phyloP scores from a whole-genome alignment of 306 rosid genomes.

The Carpinus viminea region DNA sequence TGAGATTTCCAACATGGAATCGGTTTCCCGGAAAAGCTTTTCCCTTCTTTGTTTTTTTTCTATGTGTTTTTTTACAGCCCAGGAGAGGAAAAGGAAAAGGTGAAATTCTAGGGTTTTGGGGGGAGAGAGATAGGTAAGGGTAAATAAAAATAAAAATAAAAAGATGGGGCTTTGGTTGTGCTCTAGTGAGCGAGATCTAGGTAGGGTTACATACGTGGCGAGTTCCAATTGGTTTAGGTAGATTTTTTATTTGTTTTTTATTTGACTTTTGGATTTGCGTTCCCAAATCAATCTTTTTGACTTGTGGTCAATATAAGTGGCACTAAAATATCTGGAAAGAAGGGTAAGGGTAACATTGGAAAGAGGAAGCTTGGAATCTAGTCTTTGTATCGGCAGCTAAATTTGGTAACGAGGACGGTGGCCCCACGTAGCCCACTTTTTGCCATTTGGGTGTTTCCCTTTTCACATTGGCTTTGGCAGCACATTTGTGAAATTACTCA shows the following conservation, averaged over 20 bases:
- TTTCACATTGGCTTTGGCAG: conserved; percentile 12
- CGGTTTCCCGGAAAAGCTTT: conserved; percentile 20
- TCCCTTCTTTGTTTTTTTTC: neutral
- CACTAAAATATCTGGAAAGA: neutral
- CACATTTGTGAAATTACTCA: neutral
- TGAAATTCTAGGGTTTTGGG: conserved; percentile 13
- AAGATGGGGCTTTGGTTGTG: conserved; percentile 7
- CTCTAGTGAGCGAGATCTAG: conserved; percentile 33
- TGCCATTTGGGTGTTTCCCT: conserved; percentile 25
- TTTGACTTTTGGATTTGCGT: conserved; percentile 29
- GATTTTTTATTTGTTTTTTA: conserved; percentile 13
- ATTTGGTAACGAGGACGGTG: conserved; percentile 20
- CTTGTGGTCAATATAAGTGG: conserved; percentile 43
- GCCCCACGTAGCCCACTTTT: conserved; percentile 21
- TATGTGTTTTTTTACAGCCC: conserved; percentile 45
- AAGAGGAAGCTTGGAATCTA: neutral
- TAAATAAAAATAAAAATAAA: conserved; percentile 14
- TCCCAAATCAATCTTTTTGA: conserved; percentile 36
- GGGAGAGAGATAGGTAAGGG: conserved; percentile 32
- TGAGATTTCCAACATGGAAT: conserved; percentile 52
- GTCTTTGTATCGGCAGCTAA: conserved; percentile 13
- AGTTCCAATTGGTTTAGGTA: conserved; percentile 26
- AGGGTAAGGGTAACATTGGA: conserved; percentile 12
- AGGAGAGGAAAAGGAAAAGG: conserved; percentile 31
- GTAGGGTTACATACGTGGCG: conserved; percentile 25